A percentile compares a stretch with the other conserved stretches of the same genome.
Conservation (phyloP, 371 early-diverging fungal genomes). For the Encephalitozoon cuniculi region DNA sequence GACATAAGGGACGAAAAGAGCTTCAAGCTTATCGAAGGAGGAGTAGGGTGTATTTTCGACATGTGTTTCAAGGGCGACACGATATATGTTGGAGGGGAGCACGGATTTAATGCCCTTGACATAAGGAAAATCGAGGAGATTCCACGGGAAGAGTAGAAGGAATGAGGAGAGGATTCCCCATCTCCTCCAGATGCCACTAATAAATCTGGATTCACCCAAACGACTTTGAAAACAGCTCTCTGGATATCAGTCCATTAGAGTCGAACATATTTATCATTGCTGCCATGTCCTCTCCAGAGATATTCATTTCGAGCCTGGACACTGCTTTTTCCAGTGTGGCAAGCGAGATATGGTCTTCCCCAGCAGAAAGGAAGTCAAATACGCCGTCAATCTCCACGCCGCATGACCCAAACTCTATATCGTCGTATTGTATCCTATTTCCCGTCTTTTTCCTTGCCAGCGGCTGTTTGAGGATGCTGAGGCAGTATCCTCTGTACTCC, state of each 20-base stretch:
- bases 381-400: not conserved
- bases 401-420: not conserved
- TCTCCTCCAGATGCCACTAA: not conserved
- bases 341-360: not conserved
- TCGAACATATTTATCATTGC: not conserved
- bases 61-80: conserved; percentile 2
- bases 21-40: conserved; percentile 8
- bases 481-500: conserved; percentile 2
- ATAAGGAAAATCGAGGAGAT: not conserved
- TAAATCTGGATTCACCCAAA: not conserved
- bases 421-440: not conserved
- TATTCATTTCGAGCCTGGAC: not conserved
- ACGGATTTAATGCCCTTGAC: conserved; percentile 30
- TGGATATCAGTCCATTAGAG: not conserved
- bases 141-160: not conserved
- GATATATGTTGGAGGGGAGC: conserved; percentile 33
- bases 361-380: not conserved
- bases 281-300: not conserved
- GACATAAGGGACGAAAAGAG: conserved; percentile 41
- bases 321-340: not conserved
- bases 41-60: conserved; percentile 39
- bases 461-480: not conserved
- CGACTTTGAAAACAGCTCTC: not conserved
- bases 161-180: not conserved
- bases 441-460: not conserved